Base-by-base conservation (phyloP, 1,284 basidiomycete genomes). In the Tremellales sp. region DNA sequence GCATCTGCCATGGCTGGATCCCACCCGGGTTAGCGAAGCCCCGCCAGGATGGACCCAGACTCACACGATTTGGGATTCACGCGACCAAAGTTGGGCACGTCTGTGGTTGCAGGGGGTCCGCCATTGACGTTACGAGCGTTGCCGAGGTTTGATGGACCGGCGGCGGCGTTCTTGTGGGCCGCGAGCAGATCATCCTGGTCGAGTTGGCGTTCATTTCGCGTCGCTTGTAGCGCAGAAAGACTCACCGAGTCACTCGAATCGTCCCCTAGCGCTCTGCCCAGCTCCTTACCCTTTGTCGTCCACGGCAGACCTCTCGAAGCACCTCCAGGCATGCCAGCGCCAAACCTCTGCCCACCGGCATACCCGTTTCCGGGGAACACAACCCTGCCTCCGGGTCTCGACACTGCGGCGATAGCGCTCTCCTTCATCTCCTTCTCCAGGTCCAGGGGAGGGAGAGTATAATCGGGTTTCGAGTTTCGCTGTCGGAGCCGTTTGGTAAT, bases 1-100 rank as follows among this genome's bases (percentile, higher is more conserved):
- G 89, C 86, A 68, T 99, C 95, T 9, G 95, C 94, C n/a, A 94
- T 80, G 37, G 82, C 90, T 71, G 68, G 49, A 50, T 41, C 81
- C 45, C 26, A 58, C 51, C 49, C 51, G 27, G 47, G 12, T 16
- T 33, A 19, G 31, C 25, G 27, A 53, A 29, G 19, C 28, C 29
- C 14, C 8, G 8, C 7, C 34, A 10, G 16, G 39, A 25, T 9
- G 22, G 5, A n/a, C n/a, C n/a, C n/a, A n/a, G n/a, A 47, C 62
- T 54, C 40, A 63, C 59, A 49, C 9, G 59, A 71, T 56, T 72
- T 68, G 12, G 71, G 70, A 49, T 73, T 71, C 49, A 70, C 61
- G 21, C 70, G 47, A 4, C 71, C 71, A 50, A 66, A 71, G 48
- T 71, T 68, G 4, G 62, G 65, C 12, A 71, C 67, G 42, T 71